These are phyloP conservation scores for Deuterostichococcus epilithicus DNA, from an alignment of 139 green algal species.

Conservation along the genomic window DNA sequence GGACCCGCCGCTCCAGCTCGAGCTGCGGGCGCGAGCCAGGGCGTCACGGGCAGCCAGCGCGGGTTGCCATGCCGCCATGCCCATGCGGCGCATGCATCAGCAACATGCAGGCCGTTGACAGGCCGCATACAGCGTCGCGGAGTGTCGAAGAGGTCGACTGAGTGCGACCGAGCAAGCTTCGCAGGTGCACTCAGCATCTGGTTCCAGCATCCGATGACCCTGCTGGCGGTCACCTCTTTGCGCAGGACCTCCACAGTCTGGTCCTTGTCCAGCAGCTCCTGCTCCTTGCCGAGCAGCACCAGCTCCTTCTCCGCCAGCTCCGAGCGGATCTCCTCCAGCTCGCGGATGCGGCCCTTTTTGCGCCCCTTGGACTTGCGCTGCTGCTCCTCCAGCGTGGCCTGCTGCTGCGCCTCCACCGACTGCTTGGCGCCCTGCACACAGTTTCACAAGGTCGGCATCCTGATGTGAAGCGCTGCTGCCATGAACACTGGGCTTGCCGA, in stretches of 20 bases:
- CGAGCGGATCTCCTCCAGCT: slow-evolving; percentile 72
- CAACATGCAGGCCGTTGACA: too few relatives aligned
- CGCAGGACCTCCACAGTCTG: slow-evolving; percentile 71
- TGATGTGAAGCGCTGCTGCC: too few relatives aligned
- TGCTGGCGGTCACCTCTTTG: slow-evolving; percentile 55
- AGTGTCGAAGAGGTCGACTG: too few relatives aligned
- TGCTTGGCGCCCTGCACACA: not conserved
- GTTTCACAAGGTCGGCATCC: too few relatives aligned
- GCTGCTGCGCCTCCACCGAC: not conserved
- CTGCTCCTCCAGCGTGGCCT: not conserved
- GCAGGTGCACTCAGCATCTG: not conserved
- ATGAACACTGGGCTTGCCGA: too few relatives aligned
- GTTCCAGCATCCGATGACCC: not conserved
- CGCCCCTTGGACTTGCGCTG: not conserved
- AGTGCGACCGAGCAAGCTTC: too few relatives aligned
- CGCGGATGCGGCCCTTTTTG: slow-evolving; percentile 46
- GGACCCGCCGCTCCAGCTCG: not conserved
- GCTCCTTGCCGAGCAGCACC: slow-evolving; percentile 71
- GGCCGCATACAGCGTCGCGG: too few relatives aligned
- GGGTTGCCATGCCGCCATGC: too few relatives aligned
- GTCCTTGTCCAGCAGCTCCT: slow-evolving; percentile 76
- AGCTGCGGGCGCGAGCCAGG: not conserved
- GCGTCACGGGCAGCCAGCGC: too few relatives aligned
- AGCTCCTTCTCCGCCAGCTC: slow-evolving; percentile 80
- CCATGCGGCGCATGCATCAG: too few relatives aligned